These are phyloP conservation scores for Oryza glaberrima DNA, from an alignment of 176 grass and related monocot genomes.

Conservation along the genomic window DNA sequence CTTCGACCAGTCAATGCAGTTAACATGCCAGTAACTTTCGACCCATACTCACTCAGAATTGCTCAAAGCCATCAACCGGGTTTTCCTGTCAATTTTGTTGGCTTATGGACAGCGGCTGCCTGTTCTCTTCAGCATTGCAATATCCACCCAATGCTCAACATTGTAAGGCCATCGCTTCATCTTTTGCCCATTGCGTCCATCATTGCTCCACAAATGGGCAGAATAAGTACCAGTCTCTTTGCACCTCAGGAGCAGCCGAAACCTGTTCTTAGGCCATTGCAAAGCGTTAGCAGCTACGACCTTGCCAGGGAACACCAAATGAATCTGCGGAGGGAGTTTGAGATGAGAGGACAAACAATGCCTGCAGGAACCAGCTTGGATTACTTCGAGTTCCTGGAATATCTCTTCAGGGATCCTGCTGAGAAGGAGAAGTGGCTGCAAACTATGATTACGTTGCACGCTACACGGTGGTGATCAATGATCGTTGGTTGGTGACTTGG, in stretches of 20 bases:
- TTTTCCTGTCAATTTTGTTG: constrained; percentile 12
- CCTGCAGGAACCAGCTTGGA: constrained; percentile 5
- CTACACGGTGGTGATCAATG: neutral
- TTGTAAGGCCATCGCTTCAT: neutral
- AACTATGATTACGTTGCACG: neutral
- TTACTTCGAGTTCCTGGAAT: constrained; percentile 8
- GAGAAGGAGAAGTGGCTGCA: constrained; percentile 24
- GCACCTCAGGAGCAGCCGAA: neutral
- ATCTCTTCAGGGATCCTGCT: neutral
- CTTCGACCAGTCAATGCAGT: neutral
- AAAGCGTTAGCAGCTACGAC: neutral
- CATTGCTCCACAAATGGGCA: constrained; percentile 16
- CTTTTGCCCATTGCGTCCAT: neutral
- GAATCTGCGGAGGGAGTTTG: constrained; percentile 1
- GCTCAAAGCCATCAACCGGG: constrained; percentile 27
- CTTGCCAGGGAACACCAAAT: neutral
- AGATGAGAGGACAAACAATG: neutral
- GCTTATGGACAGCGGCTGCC: neutral
- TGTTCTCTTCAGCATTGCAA: constrained; percentile 1
- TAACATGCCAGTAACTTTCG: neutral
- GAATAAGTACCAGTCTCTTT: neutral
- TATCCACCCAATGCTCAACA: neutral
- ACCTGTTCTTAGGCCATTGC: neutral
- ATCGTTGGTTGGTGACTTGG: neutral
- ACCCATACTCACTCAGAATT: neutral